These are phyloP conservation scores for Metarhizium rileyi DNA, from an alignment of 2,329 filamentous ascomycete species.

Conservation along the genomic window DNA sequence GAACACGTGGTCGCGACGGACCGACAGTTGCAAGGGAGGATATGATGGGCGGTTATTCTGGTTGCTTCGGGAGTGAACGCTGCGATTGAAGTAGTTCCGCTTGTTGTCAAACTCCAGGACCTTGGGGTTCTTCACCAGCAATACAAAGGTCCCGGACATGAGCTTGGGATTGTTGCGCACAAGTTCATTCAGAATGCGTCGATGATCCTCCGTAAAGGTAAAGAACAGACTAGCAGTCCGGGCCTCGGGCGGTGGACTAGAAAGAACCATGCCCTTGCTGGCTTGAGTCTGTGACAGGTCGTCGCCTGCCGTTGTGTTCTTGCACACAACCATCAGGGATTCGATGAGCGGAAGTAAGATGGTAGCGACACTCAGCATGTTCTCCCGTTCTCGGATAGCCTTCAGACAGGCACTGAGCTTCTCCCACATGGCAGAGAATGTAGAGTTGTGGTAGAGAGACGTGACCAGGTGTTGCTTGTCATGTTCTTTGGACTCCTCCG, in stretches of 20 bases:
- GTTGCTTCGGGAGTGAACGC: conserved; percentile 64
- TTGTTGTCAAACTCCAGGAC: conserved; percentile 99
- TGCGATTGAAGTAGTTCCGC: conserved; percentile 95
- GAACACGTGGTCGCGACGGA: conserved; percentile 93
- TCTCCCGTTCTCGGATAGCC: conserved; percentile 83
- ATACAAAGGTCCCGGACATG: conserved; percentile 95
- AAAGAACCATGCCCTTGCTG: conserved; percentile 59
- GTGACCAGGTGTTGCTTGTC: conserved; percentile 79
- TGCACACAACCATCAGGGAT: conserved; percentile 97
- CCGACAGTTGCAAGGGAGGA: conserved; percentile 70
- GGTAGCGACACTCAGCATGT: conserved; percentile 93
- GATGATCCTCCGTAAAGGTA: conserved; percentile 93
- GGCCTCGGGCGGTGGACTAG: conserved; percentile 66
- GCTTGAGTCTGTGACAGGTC: conserved; percentile 39
- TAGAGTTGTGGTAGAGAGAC: conserved; percentile 81
- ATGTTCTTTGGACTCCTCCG: conserved; percentile 41
- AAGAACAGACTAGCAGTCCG: conserved; percentile 90
- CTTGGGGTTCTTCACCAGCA: conserved; percentile 96
- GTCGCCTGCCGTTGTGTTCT: conserved; percentile 81
- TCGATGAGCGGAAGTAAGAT: conserved; percentile 92
- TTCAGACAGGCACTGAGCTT: conserved; percentile 83
- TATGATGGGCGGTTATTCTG: conserved; percentile 59
- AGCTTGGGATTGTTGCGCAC: conserved; percentile 94
- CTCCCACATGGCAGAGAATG: conserved; percentile 84
- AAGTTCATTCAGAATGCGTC: conserved; percentile 94